Base-by-base conservation (phyloP, 1,284 basidiomycete genomes). In the Polyporus tsugae region DNA sequence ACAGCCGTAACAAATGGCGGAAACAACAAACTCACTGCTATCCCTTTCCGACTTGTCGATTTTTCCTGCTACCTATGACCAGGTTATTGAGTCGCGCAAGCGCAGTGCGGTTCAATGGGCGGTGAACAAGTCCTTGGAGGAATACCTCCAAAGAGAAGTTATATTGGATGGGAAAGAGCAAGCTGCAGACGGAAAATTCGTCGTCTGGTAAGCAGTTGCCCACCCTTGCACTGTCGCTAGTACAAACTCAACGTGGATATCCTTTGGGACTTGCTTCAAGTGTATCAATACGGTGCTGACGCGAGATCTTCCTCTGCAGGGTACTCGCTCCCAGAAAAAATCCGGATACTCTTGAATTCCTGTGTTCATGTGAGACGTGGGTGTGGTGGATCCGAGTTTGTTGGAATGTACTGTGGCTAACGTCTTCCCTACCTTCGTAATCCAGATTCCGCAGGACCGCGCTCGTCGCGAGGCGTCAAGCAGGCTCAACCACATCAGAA, bases 301-400 rank as follows among this genome's bases (percentile, higher is more conserved):
- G 22, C 17, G 6, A 39, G 25, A 57, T 59, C 3, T 4, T 19
- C 13, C 39, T n/a, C n/a, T 10, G 9, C 68, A 86, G 85, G 85
- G 82, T 85, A 0, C 75, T 86, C 9, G 84, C 80, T 44, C 83
- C 81, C 2, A 75, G 81, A 57, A 74, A 77, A 41, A 74, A 84
- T 66, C 78, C 82, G 0, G 73, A 74, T 1, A 82, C 83, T 1
- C 69, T 84, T 3, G 79, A 85, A 64, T 84, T 84, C 66, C 78
- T 80, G 74, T 84, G 82, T 68, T 78, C 83, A 44, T 85, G 84
- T 68, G 83, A 86, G 71, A 84, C 84, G 85, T 85, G 41, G 69
- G 81, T 78, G 11, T 15, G 17, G 11, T 15, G 17, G 29, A 35
- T 10, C n/a, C 3, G 7, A 17, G 7, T 29, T 10, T 10, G 6